Conservation (phyloP, 192 early-diverging fungal genomes). For the Linnemannia elongata region DNA sequence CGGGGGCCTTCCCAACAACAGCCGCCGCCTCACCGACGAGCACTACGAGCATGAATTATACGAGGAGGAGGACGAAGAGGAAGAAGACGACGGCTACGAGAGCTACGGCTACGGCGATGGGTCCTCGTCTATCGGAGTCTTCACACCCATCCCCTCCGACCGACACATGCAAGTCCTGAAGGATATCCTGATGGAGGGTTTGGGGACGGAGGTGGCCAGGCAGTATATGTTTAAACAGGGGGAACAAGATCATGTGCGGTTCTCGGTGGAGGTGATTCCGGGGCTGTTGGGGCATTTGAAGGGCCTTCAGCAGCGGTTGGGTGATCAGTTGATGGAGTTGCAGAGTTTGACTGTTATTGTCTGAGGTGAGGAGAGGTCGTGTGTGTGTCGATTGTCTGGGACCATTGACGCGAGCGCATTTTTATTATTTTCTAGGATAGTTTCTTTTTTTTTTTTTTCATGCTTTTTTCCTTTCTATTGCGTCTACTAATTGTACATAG, state of each 20-base stretch:
- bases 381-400: not conserved
- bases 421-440: not conserved
- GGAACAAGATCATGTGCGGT: constrained; percentile 54
- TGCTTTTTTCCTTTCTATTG: not conserved
- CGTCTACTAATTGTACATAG: constrained; percentile 28
- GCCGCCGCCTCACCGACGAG: not conserved
- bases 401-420: not conserved
- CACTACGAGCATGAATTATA: not conserved
- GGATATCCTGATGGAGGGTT: constrained; percentile 52
- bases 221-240: constrained; percentile 53
- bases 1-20: not conserved
- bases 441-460: constrained; percentile 1
- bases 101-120: constrained; percentile 24
- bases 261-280: constrained; percentile 58
- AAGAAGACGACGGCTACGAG: constrained; percentile 44
- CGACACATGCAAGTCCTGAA: constrained; percentile 58
- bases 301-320: constrained; percentile 43
- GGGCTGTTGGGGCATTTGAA: constrained; percentile 55
- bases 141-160: constrained; percentile 56
- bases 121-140: constrained; percentile 35
- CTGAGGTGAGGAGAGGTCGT: no score
- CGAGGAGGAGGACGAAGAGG: constrained; percentile 12
- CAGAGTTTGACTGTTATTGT: constrained; percentile 36
- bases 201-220: constrained; percentile 46
- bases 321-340: constrained; percentile 50